Base-by-base conservation (phyloP, 2,329 filamentous ascomycete species). In the Orbilia ellipsospora region DNA sequence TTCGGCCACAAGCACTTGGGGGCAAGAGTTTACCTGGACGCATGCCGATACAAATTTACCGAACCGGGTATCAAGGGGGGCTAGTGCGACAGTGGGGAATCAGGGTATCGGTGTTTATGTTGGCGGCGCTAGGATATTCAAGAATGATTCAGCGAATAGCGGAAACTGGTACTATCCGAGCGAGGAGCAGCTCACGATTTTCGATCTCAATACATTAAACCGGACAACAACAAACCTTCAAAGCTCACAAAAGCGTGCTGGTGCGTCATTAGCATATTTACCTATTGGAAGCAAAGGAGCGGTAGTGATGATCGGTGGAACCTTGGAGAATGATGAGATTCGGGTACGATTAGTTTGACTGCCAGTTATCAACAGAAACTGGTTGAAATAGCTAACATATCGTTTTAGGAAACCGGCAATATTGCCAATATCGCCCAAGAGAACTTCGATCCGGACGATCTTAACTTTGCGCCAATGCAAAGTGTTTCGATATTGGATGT, bases 401-500 rank as follows among this genome's bases (percentile, higher is more conserved):
- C 2, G 8, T 13, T 23, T 7, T 23, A 75, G 72, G 64, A 69
- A 55, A 60, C 59, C 12, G 72, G 72, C 26, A 56, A 31, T 13
- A 45, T 69, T 18, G 12, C 44, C 5, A 44, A 69, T 31, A 75
- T 69, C n/a, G 4, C 64, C 15, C 18, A 20, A 1, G 72, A 75
- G 20, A 57, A 51, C 45, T 75, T 75, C 31, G 42, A 69, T 16
- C 48, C 72, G 2, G 40, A 61, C 16, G 54, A 65, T 40, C 36
- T 75, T n/a, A 75, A 16, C 42, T 69, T 75, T 42, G 44, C 64
- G 2, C 72, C 72, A 12, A 75, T 75, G 72, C 72, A 75, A 45
- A 59, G 72, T 28, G 72, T 75, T 28, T 75, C 64, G 72, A 69
- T 75, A n/a, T 77, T 66, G 77, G 78, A 68, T 50, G 66, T 59